phyloP scores from a whole-genome alignment of 805 yeast species.

The Wickerhamomyces chaumierensis region DNA sequence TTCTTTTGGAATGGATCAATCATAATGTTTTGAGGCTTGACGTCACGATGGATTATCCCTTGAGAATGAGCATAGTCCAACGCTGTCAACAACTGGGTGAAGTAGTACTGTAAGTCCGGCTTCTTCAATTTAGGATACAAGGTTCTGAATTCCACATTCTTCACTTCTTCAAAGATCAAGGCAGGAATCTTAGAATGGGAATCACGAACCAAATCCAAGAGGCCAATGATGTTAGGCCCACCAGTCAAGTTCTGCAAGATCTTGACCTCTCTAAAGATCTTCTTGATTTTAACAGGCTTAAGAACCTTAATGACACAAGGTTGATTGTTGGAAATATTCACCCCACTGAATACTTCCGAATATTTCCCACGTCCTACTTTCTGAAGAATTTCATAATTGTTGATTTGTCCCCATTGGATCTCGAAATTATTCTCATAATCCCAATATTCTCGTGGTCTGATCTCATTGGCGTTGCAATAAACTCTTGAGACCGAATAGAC shows the following conservation, averaged over 20 bases:
- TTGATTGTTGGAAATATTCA: conserved; percentile 49
- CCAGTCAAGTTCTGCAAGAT: conserved; percentile 76
- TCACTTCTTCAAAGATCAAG: conserved; percentile 71
- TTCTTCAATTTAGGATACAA: conserved; percentile 72
- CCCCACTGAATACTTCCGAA: conserved; percentile 89
- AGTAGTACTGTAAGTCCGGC: conserved; percentile 70
- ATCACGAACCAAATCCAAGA: conserved; percentile 76
- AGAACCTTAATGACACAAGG: conserved; percentile 78
- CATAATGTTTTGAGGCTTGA: conserved; percentile 93
- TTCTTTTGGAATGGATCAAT: conserved; percentile 68
- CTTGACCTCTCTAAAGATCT: conserved; percentile 81
- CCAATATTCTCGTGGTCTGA: conserved; percentile 68
- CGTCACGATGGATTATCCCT: conserved; percentile 95
- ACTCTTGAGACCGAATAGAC: conserved; percentile 44
- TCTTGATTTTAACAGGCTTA: conserved; percentile 88
- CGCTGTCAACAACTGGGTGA: conserved; percentile 71
- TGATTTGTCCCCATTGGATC: conserved; percentile 50
- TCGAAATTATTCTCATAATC: conserved; percentile 60
- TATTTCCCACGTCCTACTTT: conserved; percentile 91
- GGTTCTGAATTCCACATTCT: conserved; percentile 72
- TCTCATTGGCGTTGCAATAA: conserved; percentile 63
- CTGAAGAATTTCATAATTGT: conserved; percentile 62
- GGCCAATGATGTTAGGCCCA: conserved; percentile 70
- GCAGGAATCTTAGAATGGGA: conserved; percentile 77
- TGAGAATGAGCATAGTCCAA: conserved; percentile 84